Percentiles rank a stretch among this genome's conserved stretches.
phyloP scores from a whole-genome alignment of 768 basidiomycete genomes.

The Boletus fagicola region DNA sequence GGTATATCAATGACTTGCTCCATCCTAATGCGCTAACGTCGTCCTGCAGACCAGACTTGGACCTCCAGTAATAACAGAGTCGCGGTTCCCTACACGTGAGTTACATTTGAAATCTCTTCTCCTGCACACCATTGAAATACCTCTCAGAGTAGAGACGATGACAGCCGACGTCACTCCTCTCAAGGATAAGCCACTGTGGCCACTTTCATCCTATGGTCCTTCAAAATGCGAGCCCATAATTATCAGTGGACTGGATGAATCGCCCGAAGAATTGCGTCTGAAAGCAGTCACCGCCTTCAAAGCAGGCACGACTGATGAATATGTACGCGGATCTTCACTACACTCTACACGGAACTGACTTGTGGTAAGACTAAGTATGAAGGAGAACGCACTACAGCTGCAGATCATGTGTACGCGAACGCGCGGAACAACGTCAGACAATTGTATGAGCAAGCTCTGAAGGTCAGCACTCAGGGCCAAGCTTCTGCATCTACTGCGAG shows the following conservation, averaged over 20 bases:
- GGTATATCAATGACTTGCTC: conserved; percentile 28
- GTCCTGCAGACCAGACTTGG: conserved; percentile 42
- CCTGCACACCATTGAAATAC: background rate
- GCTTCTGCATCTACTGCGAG: conserved; percentile 8
- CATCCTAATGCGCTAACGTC: conserved; percentile 13
- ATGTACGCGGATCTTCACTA: conserved; percentile 48
- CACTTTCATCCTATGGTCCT: conserved; percentile 74
- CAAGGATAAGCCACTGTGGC: conserved; percentile 75
- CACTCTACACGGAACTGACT: background rate
- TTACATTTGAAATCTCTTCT: background rate
- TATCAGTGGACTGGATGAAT: conserved; percentile 65
- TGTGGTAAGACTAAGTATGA: conserved; percentile 55
- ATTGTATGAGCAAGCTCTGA: conserved; percentile 51
- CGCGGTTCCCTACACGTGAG: conserved; percentile 42
- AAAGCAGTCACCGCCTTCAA: conserved; percentile 57
- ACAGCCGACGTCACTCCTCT: conserved; percentile 56
- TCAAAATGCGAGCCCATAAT: conserved; percentile 71
- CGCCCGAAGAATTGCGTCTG: conserved; percentile 74
- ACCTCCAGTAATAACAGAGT: conserved; percentile 29
- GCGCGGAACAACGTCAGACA: conserved; percentile 48
- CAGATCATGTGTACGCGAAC: conserved; percentile 49
- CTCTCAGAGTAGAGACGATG: conserved; percentile 57
- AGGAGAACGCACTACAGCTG: conserved; percentile 48
- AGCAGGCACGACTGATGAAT: conserved; percentile 57
- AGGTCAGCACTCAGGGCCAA: conserved; percentile 36